Conservation (phyloP, 805 yeast species). For the Ogataea pini region DNA sequence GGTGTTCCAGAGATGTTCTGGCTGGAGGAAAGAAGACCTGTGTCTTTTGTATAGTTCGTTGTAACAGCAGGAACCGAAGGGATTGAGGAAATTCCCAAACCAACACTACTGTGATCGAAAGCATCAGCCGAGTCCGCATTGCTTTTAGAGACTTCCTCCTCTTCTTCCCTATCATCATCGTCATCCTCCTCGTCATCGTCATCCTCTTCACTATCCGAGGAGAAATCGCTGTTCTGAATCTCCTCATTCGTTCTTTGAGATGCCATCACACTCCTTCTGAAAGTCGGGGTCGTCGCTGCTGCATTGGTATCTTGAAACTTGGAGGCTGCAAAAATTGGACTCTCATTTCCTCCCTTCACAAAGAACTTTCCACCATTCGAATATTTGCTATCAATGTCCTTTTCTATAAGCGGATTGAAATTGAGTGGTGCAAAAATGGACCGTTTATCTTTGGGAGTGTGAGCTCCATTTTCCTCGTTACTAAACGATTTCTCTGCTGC, state of each 20-base stretch:
- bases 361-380: constrained; percentile 89
- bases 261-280: constrained; percentile 18
- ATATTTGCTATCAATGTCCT: constrained; percentile 81
- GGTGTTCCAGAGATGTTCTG: constrained; percentile 44
- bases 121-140: constrained; percentile 6
- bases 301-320: constrained; percentile 11
- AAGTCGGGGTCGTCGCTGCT: constrained; percentile 27
- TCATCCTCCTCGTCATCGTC: constrained; percentile 21
- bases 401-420: constrained; percentile 77
- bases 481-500: constrained; percentile 12
- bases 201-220: constrained; percentile 33
- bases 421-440: constrained; percentile 81
- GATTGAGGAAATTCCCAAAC: constrained; percentile 38
- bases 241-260: constrained; percentile 13
- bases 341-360: constrained; percentile 37
- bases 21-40: constrained; percentile 36
- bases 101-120: constrained; percentile 35
- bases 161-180: constrained; percentile 17
- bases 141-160: constrained; percentile 21
- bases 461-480: constrained; percentile 9
- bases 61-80: too few relatives aligned
- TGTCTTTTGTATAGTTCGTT: constrained; percentile 9
- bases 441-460: constrained; percentile 40
- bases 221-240: constrained; percentile 22
- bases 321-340: constrained; percentile 6